A percentile compares a stretch with the other conserved stretches of the same genome.
Conservation (phyloP, 176 grass and related monocot genomes). For the Dendrocalamus sinicus region DNA sequence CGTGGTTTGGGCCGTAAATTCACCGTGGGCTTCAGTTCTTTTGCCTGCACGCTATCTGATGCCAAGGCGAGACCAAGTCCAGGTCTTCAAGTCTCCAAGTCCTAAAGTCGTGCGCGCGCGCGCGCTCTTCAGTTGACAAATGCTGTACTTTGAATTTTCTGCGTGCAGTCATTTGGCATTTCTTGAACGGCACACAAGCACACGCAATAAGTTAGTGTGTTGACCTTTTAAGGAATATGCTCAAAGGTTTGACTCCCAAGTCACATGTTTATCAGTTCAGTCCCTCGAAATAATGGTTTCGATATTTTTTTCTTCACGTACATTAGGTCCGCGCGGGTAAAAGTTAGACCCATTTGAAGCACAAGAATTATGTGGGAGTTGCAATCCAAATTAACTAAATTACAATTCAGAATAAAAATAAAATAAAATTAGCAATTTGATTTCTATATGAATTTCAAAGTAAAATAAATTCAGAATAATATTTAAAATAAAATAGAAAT, state of each 20-base stretch:
- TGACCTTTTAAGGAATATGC: neutral
- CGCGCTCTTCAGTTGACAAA: neutral
- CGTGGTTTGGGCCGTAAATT: neutral
- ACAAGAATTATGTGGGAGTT: neutral
- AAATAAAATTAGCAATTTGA: too few relatives aligned
- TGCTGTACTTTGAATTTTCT: neutral
- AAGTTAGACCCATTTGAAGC: neutral
- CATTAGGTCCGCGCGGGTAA: neutral
- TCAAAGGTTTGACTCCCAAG: neutral
- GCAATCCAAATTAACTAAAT: neutral
- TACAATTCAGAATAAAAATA: too few relatives aligned
- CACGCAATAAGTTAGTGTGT: neutral
- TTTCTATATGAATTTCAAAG: too few relatives aligned
- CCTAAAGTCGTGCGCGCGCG: neutral
- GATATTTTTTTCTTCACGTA: neutral
- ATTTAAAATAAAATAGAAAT: too few relatives aligned
- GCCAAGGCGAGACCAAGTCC: neutral
- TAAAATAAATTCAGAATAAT: too few relatives aligned
- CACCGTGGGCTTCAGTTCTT: neutral
- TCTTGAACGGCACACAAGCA: constrained; percentile 1
- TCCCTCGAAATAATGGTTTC: neutral
- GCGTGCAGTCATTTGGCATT: neutral
- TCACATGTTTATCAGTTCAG: neutral
- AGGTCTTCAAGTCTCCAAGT: neutral
- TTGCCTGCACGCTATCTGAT: neutral